phyloP scores from a whole-genome alignment of 306 rosid species.

The Cicer judaicum region DNA sequence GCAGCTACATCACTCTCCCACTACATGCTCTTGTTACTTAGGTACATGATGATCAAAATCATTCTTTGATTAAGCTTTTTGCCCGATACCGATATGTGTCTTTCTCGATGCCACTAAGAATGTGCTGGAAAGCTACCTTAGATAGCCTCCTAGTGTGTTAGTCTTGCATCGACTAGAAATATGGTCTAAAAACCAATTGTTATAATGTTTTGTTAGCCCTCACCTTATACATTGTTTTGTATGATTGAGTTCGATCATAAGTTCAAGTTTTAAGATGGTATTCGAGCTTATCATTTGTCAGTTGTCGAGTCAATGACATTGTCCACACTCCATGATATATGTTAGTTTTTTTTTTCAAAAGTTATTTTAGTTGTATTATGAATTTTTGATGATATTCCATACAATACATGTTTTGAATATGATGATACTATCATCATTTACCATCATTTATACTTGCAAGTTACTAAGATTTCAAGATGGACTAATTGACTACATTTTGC shows the following conservation, averaged over 20 bases:
- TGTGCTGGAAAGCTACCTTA: background rate
- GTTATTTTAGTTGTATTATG: background rate
- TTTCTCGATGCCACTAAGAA: slow-evolving; percentile 14
- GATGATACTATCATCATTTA: background rate
- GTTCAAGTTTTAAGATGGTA: background rate
- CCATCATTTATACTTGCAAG: background rate
- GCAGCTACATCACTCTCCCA: slow-evolving; percentile 96
- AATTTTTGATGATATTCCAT: background rate
- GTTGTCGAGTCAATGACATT: background rate
- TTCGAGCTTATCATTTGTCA: background rate
- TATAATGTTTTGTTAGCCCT: background rate
- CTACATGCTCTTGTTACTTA: slow-evolving; percentile 92
- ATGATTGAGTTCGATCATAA: background rate
- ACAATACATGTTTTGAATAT: slow-evolving; percentile 4
- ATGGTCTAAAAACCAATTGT: background rate
- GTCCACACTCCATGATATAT: background rate
- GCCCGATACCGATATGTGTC: background rate
- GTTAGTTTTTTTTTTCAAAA: background rate
- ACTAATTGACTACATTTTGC: slow-evolving; percentile 38
- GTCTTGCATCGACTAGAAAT: too few relatives aligned
- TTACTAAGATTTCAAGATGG: background rate
- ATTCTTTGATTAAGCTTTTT: background rate
- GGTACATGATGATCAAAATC: slow-evolving; percentile 50
- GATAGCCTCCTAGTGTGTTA: background rate
- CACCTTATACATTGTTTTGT: background rate